Evolutionary conservation across 2,329 filamentous ascomycete genomes (phyloP).

Genomic region (Purpureocillium lavendulum): DNA sequence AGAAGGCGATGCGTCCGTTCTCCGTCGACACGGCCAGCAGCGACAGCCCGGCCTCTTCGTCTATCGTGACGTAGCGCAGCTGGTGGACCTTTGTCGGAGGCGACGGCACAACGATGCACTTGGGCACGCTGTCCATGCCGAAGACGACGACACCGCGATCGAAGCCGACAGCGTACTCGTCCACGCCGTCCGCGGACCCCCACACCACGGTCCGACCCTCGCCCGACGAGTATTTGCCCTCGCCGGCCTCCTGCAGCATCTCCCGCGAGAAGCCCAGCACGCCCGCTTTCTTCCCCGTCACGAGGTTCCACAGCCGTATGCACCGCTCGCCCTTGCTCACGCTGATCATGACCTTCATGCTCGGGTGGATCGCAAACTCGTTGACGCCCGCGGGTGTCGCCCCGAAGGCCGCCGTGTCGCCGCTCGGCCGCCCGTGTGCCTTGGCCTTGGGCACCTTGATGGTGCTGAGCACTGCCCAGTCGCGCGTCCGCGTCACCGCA

Average conservation of each 20-base stretch:
- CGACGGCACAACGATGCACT: constrained; percentile 61
- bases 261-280: constrained; percentile 77
- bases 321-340: constrained; percentile 83
- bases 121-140: constrained; percentile 78
- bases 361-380: constrained; percentile 90
- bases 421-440: constrained; percentile 69
- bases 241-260: constrained; percentile 65
- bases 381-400: constrained; percentile 83
- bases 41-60: constrained; percentile 27
- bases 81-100: constrained; percentile 76
- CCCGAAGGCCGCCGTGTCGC: constrained; percentile 79
- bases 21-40: constrained; percentile 77
- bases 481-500: constrained; percentile 75
- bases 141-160: constrained; percentile 80
- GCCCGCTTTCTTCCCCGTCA: constrained; percentile 91
- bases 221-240: constrained; percentile 67
- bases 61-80: constrained; percentile 59
- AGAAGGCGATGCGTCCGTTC: constrained; percentile 81
- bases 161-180: constrained; percentile 85
- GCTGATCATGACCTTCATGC: constrained; percentile 92
- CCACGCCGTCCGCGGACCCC: constrained; percentile 59
- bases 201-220: constrained; percentile 79
- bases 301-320: constrained; percentile 93
- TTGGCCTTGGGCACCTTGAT: constrained; percentile 88
- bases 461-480: constrained; percentile 80